Evolutionary conservation across 2,329 filamentous ascomycete genomes (phyloP), one percentile per base, ranked within the genome.

Genomic region (Rhinocladiella mackenziei): DNA sequence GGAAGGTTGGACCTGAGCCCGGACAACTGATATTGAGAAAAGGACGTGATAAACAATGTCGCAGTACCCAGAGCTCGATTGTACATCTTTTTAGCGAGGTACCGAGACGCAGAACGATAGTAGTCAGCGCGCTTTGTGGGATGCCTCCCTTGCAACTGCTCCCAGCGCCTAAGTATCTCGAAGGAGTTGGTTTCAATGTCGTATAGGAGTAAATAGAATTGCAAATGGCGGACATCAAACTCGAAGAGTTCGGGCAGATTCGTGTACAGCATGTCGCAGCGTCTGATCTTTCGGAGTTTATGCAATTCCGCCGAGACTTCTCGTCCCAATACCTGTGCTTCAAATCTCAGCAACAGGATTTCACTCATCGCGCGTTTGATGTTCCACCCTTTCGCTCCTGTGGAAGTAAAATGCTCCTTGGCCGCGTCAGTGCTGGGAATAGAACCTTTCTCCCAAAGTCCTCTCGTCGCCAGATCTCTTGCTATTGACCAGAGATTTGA

Each of bases 1-100:
- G 34, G 13, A 5, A 25, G 20, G n/a, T 37, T 37, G 11, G 34
- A 13, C 22, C 11, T 26, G 20, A 37, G 25, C 26, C 34, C 34
- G 23, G 7, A 11, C 7, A 26, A 26, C 11, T 26, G 7, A 7
- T 7, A 11, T 11, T 26, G 23, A 26, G 23, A 11, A 26, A 26
- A 11, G 23, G 7, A 7, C 11, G 23, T 11, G 7, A 7, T 7
- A 26, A 7, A 26, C 11, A n/a, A n/a, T n/a, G n/a, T n/a, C n/a
- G n/a, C n/a, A n/a, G n/a, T n/a, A n/a, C n/a, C n/a, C n/a, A n/a
- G n/a, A n/a, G n/a, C n/a, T n/a, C n/a, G n/a, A n/a, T n/a, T n/a
- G n/a, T n/a, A n/a, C n/a, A n/a, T n/a, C n/a, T n/a, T n/a, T n/a
- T n/a, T n/a, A n/a, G n/a, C n/a, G n/a, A n/a, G n/a, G n/a, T n/a